These are phyloP conservation scores for Rhytidhysteron rufulum DNA, from an alignment of 2,329 filamentous ascomycete genomes.

Conservation along the genomic window DNA sequence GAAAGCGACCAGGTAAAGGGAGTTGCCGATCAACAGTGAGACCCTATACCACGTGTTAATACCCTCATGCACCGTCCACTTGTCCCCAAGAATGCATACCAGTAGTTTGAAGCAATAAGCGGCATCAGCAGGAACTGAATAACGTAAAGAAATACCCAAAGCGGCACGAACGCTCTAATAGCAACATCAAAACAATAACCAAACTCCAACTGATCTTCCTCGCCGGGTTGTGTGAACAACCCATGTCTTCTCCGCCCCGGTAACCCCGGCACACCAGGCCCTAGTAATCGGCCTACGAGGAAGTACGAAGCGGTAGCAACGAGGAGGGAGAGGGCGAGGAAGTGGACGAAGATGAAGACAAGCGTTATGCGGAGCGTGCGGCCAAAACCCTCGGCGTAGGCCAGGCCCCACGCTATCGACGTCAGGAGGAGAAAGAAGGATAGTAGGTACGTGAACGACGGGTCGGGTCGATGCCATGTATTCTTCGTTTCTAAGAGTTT, in stretches of 20 bases:
- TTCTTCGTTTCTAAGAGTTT: constrained; percentile 59
- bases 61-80: too few species aligned
- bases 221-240: constrained; percentile 53
- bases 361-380: constrained; percentile 43
- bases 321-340: constrained; percentile 57
- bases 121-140: constrained; percentile 66
- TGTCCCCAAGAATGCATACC: constrained; percentile 35
- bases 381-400: constrained; percentile 45
- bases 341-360: constrained; percentile 55
- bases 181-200: constrained; percentile 70
- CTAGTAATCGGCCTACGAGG: constrained; percentile 58
- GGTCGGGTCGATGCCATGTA: constrained; percentile 66
- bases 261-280: constrained; percentile 52
- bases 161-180: constrained; percentile 64
- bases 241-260: constrained; percentile 53
- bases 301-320: constrained; percentile 63
- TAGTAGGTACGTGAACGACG: constrained; percentile 66
- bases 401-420: constrained; percentile 57
- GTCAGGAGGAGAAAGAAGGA: constrained; percentile 59
- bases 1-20: constrained; percentile 62
- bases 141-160: constrained; percentile 65
- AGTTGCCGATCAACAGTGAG: constrained; percentile 60
- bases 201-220: constrained; percentile 61
- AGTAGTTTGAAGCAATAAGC: constrained; percentile 52
- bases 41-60: constrained; percentile 31